Evolutionary conservation across 2,329 filamentous ascomycete genomes (phyloP), one percentile per base, ranked within the genome.

Genomic region (Colletotrichum siamense): DNA sequence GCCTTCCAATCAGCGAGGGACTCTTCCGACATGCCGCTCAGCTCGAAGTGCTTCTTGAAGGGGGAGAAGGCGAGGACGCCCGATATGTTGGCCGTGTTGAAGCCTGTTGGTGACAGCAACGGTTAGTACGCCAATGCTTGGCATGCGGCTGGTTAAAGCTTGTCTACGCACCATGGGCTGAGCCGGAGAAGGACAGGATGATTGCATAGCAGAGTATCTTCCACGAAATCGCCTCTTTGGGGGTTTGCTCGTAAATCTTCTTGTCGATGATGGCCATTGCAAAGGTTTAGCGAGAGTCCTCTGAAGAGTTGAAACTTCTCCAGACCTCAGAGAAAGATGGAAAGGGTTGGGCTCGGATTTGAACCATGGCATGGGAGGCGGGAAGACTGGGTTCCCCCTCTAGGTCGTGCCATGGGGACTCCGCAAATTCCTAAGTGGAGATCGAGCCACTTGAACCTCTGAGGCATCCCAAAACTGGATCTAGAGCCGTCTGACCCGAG

Each of bases 61-160:
- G 59, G 59, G 6, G 26, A 30, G 26, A 62, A 30, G 18, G 59
- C 59, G 59, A 62, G 59, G 26, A 62, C 59, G 10, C 59, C 59
- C 16, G 59, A 62, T n/a, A 62, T 62, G 28, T 64, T 64, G 10
- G 61, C 61, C 30, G 32, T 64, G 61, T 64, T 64, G 32, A 64
- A 64, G 32, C 61, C 61, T 64, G 4, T 32, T 26, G 28, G 5
- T 4, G 28, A 32, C 10, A 22, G 18, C 18, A 22, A n/a, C 2
- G 28, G 26, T 62, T 30, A 62, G 59, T 32, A 32, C 9, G 26
- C 15, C 6, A 62, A 62, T 62, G n/a, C 55, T 59, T 59, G 55
- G 55, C 55, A 18, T 59, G 22, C 22, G 28, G 28, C 3, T 30
- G 28, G 5, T 30, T 0, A 62, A 34, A 59, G 55, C 55, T 59